Evolutionary conservation across 1,139 yeast species (phyloP).

Genomic region (Kodamaea ohmeri): DNA sequence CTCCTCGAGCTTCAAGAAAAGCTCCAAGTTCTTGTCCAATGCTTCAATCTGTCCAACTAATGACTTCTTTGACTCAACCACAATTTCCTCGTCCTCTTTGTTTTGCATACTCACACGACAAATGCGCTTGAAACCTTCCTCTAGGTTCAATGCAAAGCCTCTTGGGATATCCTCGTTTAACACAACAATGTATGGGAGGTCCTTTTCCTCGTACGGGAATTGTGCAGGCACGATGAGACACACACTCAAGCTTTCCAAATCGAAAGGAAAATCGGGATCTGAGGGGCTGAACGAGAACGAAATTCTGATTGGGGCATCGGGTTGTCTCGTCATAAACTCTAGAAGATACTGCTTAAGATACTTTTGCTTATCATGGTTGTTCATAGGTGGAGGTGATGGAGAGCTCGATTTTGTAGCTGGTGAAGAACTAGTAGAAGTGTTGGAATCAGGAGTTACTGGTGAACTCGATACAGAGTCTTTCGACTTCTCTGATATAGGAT

Average conservation of each 20-base stretch:
- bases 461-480: background rate
- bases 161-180: slow-evolving; percentile 69
- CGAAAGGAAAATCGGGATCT: slow-evolving; percentile 76
- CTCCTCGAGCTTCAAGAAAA: slow-evolving; percentile 56
- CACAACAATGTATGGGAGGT: slow-evolving; percentile 47
- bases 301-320: slow-evolving; percentile 25
- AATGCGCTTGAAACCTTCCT: slow-evolving; percentile 57
- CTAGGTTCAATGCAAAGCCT: slow-evolving; percentile 66
- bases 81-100: slow-evolving; percentile 26
- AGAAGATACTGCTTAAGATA: slow-evolving; percentile 15
- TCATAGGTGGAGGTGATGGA: slow-evolving; percentile 3
- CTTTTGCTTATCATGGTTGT: slow-evolving; percentile 14
- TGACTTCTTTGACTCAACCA: slow-evolving; percentile 45
- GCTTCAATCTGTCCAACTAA: slow-evolving; percentile 54
- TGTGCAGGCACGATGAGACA: slow-evolving; percentile 52
- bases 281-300: slow-evolving; percentile 49
- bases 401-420: background rate
- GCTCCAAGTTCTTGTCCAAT: slow-evolving; percentile 57
- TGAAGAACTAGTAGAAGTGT: background rate
- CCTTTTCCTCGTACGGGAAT: slow-evolving; percentile 46
- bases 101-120: slow-evolving; percentile 34
- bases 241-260: slow-evolving; percentile 49
- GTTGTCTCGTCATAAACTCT: slow-evolving; percentile 15
- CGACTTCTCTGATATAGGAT: no score
- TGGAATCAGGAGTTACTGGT: slow-evolving; percentile 8